phyloP scores from a whole-genome alignment of 1,139 yeast genomes.

The Yamadazyma buinensis region DNA sequence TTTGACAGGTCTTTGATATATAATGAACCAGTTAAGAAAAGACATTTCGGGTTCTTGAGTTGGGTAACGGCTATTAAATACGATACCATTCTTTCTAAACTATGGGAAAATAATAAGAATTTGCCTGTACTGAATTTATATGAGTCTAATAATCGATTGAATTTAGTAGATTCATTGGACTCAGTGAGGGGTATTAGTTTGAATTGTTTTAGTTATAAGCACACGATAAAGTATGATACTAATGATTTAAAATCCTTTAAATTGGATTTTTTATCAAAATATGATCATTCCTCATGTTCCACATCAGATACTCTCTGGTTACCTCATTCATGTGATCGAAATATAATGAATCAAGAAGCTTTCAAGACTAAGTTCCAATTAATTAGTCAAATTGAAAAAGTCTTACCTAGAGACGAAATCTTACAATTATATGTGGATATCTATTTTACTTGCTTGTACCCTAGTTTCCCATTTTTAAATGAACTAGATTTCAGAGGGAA shows the following conservation, averaged over 20 bases:
- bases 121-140: not conserved
- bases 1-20: not conserved
- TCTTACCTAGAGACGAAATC: constrained; percentile 39
- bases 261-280: not conserved
- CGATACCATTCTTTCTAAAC: constrained; percentile 19
- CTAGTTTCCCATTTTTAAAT: constrained; percentile 46
- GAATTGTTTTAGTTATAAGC: not conserved
- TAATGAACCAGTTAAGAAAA: constrained; percentile 8
- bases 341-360: constrained; percentile 17
- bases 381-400: constrained; percentile 31
- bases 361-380: constrained; percentile 26
- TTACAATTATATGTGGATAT: constrained; percentile 44
- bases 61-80: constrained; percentile 29
- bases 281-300: not conserved
- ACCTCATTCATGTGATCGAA: not conserved
- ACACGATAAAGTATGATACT: not conserved
- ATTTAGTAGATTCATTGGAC: not conserved
- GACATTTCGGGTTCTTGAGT: constrained; percentile 31
- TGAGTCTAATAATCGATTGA: not conserved
- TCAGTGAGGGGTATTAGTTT: not conserved
- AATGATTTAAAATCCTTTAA: not conserved
- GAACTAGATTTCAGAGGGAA: constrained; percentile 26
- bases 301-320: constrained; percentile 17
- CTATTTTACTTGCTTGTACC: constrained; percentile 42
- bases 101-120: constrained; percentile 12